These are phyloP conservation scores for Solanum sparsipilum DNA, from an alignment of 257 asterid genomes.

Conservation along the genomic window DNA sequence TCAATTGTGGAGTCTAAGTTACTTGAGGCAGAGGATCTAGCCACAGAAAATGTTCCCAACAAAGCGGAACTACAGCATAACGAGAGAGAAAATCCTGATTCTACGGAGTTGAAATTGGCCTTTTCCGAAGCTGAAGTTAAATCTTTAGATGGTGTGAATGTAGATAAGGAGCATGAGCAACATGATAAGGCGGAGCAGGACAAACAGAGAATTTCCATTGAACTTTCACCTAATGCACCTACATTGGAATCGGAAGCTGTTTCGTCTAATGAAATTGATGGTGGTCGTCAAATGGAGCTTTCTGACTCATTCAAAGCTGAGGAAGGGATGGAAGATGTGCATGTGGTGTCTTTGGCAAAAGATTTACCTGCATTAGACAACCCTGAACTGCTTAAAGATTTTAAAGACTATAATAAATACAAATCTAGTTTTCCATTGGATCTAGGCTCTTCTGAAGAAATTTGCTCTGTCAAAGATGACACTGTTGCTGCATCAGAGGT, in stretches of 20 bases:
- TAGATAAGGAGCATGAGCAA: conserved; percentile 14
- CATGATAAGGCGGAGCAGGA: conserved; percentile 8
- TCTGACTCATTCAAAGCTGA: not conserved
- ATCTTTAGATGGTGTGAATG: conserved; percentile 2
- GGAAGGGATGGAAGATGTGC: conserved; percentile 6
- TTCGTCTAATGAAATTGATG: not conserved
- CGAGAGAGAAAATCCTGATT: not conserved
- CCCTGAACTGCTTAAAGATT: conserved; percentile 12
- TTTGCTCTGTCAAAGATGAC: conserved; percentile 8
- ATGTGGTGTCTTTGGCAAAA: conserved; percentile 2
- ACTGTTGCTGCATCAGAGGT: conserved; percentile 5
- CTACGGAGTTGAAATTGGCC: not conserved
- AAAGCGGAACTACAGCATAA: conserved; percentile 8
- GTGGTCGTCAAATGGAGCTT: not conserved
- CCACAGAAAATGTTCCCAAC: conserved; percentile 2
- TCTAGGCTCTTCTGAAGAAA: conserved; percentile 16
- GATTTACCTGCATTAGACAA: conserved; percentile 5
- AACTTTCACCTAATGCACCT: conserved; percentile 14
- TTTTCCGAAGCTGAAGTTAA: conserved; percentile 6
- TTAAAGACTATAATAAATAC: conserved; percentile 11
- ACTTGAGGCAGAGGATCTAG: conserved; percentile 9
- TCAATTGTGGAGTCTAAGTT: conserved; percentile 1
- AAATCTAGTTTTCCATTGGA: conserved; percentile 22
- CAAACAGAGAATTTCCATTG: conserved; percentile 16
- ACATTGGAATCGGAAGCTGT: conserved; percentile 10